Evolutionary conservation across 768 basidiomycete genomes (phyloP).

Genomic region (Hirschioporus abietinus): DNA sequence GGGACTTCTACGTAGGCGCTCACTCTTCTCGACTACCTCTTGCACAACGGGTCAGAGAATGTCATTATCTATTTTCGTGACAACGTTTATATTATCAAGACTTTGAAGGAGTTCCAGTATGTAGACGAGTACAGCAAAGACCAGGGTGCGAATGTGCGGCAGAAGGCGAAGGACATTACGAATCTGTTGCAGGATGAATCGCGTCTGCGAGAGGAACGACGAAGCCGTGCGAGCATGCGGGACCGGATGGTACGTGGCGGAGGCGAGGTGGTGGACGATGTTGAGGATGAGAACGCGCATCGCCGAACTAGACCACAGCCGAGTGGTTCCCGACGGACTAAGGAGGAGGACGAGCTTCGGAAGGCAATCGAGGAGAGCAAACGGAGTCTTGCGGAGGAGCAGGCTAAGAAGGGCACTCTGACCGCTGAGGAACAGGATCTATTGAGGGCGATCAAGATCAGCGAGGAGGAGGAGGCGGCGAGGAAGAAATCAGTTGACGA

Average conservation of each 20-base stretch:
- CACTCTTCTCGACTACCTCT: conserved; percentile 90
- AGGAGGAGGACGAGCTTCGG: conserved; percentile 70
- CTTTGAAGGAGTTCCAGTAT: conserved; percentile 97
- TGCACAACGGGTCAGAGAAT: conserved; percentile 96
- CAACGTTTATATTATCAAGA: conserved; percentile 97
- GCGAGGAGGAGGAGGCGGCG: conserved; percentile 85
- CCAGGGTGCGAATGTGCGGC: conserved; percentile 95
- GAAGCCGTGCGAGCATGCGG: conserved; percentile 83
- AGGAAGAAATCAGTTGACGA: conserved; percentile 67
- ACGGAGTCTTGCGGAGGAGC: conserved; percentile 63
- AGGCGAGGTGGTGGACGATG: conserved; percentile 31
- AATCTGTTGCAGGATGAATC: conserved; percentile 84
- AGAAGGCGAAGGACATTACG: conserved; percentile 98
- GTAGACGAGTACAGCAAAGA: conserved; percentile 95
- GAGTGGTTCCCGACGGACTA: not conserved
- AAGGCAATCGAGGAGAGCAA: conserved; percentile 91
- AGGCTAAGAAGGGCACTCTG: conserved; percentile 29
- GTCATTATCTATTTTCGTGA: conserved; percentile 98
- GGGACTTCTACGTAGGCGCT: conserved; percentile 49
- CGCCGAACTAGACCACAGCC: conserved; percentile 19
- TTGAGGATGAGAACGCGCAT: conserved; percentile 42
- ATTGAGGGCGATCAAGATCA: conserved; percentile 73
- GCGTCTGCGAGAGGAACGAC: conserved; percentile 81
- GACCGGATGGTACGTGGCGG: conserved; percentile 83
- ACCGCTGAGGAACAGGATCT: conserved; percentile 77